A percentile compares a stretch with the other conserved stretches of the same genome.
Conservation (phyloP, 352 stramenopile genomes). For the Pythium volutum region DNA sequence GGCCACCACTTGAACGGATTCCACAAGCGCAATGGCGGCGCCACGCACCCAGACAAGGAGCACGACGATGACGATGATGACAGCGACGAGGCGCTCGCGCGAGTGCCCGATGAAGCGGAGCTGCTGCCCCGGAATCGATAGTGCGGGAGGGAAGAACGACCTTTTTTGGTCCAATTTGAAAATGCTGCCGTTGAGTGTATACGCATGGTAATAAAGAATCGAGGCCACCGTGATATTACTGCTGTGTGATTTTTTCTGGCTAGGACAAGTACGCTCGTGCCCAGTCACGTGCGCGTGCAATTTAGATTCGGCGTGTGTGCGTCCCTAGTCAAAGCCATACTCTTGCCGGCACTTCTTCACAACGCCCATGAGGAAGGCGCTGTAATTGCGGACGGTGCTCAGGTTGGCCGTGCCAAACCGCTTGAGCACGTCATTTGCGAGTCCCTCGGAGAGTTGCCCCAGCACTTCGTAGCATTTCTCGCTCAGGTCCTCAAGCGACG, state of each 20-base stretch:
- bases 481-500: constrained; percentile 68
- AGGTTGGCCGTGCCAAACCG: constrained; percentile 75
- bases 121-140: constrained; percentile 7
- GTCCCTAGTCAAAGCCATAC: constrained; percentile 55
- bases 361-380: constrained; percentile 77
- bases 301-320: not conserved
- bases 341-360: constrained; percentile 78
- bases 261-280: not conserved
- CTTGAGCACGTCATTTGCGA: constrained; percentile 73
- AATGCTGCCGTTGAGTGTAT: not conserved
- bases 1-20: constrained; percentile 8
- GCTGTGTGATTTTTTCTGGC: not conserved
- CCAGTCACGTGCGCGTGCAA: not conserved
- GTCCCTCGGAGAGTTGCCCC: constrained; percentile 61
- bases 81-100: constrained; percentile 9
- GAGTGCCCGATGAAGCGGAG: constrained; percentile 22
- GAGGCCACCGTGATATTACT: not conserved
- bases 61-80: constrained; percentile 13
- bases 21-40: constrained; percentile 24
- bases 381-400: constrained; percentile 69
- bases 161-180: not conserved
- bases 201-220: not conserved
- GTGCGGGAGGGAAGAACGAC: not conserved
- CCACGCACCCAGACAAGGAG: constrained; percentile 32
- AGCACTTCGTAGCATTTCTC: constrained; percentile 84